These are phyloP conservation scores for Trichodelitschia bisporula DNA, from an alignment of 495 filamentous ascomycete species.

Conservation along the genomic window DNA sequence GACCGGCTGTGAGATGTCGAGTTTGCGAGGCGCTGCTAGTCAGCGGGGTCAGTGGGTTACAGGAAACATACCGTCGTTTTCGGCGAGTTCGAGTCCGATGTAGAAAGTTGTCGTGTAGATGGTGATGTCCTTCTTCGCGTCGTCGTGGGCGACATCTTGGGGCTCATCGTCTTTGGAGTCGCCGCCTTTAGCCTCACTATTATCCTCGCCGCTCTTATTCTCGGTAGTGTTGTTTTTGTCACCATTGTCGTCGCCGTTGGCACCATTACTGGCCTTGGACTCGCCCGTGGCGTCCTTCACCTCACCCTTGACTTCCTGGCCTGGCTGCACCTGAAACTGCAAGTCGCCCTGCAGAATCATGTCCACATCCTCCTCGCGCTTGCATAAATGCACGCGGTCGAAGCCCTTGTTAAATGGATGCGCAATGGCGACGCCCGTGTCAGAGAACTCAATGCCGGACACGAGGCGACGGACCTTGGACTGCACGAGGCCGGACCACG, in stretches of 20 bases:
- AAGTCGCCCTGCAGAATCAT: conserved; percentile 48
- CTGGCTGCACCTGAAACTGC: conserved; percentile 31
- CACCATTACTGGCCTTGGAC: no score
- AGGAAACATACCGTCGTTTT: conserved; percentile 5
- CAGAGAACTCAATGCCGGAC: conserved; percentile 46
- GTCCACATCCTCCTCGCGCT: conserved; percentile 41
- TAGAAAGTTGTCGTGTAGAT: conserved; percentile 78
- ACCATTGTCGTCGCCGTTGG: conserved; percentile 22
- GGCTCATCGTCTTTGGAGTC: no score
- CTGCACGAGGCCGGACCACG: conserved; percentile 81
- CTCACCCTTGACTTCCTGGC: conserved; percentile 31
- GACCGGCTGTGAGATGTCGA: conserved; percentile 47
- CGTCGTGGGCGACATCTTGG: no score
- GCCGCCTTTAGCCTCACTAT: no score
- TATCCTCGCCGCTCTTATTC: no score
- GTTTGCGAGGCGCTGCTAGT: no score
- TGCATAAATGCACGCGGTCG: conserved; percentile 51
- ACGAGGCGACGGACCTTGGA: conserved; percentile 77
- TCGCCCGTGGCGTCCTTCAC: conserved; percentile 28
- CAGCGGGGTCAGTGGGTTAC: no score
- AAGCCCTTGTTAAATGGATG: conserved; percentile 89
- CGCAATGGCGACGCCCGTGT: conserved; percentile 46
- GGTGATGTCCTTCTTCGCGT: conserved; percentile 18
- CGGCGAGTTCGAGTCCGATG: conserved; percentile 49
- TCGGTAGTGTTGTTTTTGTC: conserved; percentile 9